Evolutionary conservation across 768 basidiomycete species (phyloP), one percentile per base, ranked within the genome.

Genomic region (Multifurca ochricompacta): DNA sequence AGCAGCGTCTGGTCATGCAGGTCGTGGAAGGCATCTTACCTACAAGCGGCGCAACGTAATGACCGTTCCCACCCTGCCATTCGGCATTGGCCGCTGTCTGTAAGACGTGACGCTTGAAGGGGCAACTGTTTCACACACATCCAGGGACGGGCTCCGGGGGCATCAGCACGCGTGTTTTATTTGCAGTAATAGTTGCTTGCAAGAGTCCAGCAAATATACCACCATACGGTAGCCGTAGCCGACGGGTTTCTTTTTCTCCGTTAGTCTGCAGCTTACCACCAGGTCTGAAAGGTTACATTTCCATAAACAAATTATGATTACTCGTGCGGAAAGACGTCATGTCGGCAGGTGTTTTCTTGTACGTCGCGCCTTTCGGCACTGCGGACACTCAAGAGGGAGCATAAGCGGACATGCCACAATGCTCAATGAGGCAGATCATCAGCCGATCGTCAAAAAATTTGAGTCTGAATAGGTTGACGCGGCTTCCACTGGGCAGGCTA

Each of bases 1-100:
- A 76, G 51, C 88, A 91, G 65, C 81, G 80, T 58, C 74, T 76
- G 57, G 73, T 91, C n/a, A 71, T 85, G 42, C 78, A 82, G 51
- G 82, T 91, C 40, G 65, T 89, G 44, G 81, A 79, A 65, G 82
- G 78, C 49, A 65, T 82, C 39, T 41, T 58, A 57, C 75, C 55
- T 72, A 49, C 59, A 37, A 21, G 51, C 47, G 41, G 52, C 21
- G 34, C 54, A 42, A 48, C 27, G 37, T 57, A 9, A 28, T 53
- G 48, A 50, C 49, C 43, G 54, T 18, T 32, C n/a, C n/a, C 35
- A 21, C 27, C 27, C 54, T 34, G 30, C 27, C 43, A 2, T 16
- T 27, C 39, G 34, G 21, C 30, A 16, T 6, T 16, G 35, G 34
- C 28, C 42, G n/a, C 13, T 14, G 23, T 42, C 13, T 42, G 13